Conservation (phyloP, 2,329 filamentous ascomycete genomes). For the Pezicula radicicola region DNA sequence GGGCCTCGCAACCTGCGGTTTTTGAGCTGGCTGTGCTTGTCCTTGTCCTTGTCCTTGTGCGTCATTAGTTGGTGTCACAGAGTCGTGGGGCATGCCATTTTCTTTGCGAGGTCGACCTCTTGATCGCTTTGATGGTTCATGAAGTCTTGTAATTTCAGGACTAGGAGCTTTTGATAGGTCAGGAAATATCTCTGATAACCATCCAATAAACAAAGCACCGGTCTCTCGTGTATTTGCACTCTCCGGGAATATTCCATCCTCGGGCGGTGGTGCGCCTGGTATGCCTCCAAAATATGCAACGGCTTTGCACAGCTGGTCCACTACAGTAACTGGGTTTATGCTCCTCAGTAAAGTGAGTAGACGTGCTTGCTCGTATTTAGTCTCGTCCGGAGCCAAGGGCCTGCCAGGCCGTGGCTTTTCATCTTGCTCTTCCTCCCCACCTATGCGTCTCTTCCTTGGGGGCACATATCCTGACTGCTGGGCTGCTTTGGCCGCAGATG, state of each 20-base stretch:
- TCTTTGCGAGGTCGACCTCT: conserved; percentile 14
- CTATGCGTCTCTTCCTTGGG: conserved; percentile 27
- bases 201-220: conserved; percentile 56
- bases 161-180: conserved; percentile 17
- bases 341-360: conserved; percentile 54
- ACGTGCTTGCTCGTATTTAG: conserved; percentile 57
- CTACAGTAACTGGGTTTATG: conserved; percentile 52
- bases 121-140: conserved; percentile 1
- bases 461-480: conserved; percentile 52
- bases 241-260: conserved; percentile 49
- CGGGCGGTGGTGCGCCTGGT: conserved; percentile 49
- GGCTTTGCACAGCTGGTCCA: conserved; percentile 61
- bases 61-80: conserved; percentile 13
- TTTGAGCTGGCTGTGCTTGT: not conserved
- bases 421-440: conserved; percentile 11
- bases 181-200: conserved; percentile 63
- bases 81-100: conserved; percentile 20
- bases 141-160: conserved; percentile 15
- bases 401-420: conserved; percentile 21
- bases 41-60: not conserved
- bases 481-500: conserved; percentile 53
- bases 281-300: conserved; percentile 62
- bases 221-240: conserved; percentile 55
- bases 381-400: conserved; percentile 42
- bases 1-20: not conserved